Conservation (phyloP, 768 basidiomycete genomes). For the Xerocomellus intermedius region DNA sequence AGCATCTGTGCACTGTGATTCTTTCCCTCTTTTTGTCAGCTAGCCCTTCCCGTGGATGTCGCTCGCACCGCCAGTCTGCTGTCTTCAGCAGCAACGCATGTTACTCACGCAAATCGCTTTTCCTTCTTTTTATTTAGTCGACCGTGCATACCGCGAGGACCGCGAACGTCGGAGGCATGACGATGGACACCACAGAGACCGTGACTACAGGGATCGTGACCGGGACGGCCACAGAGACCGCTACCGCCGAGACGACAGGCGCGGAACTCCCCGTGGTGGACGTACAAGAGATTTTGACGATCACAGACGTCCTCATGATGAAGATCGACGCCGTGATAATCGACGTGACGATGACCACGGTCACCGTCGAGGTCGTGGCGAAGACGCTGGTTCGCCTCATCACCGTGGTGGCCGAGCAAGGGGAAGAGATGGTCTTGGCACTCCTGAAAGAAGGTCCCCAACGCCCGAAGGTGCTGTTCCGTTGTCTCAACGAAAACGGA, state of each 20-base stretch:
- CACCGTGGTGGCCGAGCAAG: constrained; percentile 50
- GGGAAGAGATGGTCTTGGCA: constrained; percentile 49
- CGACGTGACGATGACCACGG: constrained; percentile 43
- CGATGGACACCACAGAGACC: constrained; percentile 49
- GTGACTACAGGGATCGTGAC: constrained; percentile 51
- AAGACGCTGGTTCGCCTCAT: constrained; percentile 40
- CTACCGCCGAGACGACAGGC: constrained; percentile 49
- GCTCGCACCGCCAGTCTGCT: constrained; percentile 42
- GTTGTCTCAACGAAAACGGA: constrained; percentile 81
- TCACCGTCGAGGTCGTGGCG: constrained; percentile 33
- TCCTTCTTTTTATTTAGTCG: constrained; percentile 43
- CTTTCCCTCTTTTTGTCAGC: constrained; percentile 44
- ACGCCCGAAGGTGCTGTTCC: constrained; percentile 85
- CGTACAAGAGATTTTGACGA: constrained; percentile 49
- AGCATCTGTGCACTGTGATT: constrained; percentile 44
- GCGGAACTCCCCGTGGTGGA: constrained; percentile 42
- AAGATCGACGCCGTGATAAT: constrained; percentile 50
- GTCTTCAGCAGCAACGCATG: constrained; percentile 39
- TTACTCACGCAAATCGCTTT: constrained; percentile 53
- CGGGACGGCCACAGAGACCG: constrained; percentile 33
- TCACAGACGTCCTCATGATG: constrained; percentile 43
- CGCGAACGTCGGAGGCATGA: constrained; percentile 67
- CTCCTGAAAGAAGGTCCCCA: constrained; percentile 80
- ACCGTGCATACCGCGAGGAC: constrained; percentile 62
- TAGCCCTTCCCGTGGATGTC: constrained; percentile 53